A percentile compares a stretch with the other conserved stretches of the same genome.
Evolutionary conservation across 2,329 filamentous ascomycete genomes (phyloP).

Genomic region (Conoideocrella luteorostrata): DNA sequence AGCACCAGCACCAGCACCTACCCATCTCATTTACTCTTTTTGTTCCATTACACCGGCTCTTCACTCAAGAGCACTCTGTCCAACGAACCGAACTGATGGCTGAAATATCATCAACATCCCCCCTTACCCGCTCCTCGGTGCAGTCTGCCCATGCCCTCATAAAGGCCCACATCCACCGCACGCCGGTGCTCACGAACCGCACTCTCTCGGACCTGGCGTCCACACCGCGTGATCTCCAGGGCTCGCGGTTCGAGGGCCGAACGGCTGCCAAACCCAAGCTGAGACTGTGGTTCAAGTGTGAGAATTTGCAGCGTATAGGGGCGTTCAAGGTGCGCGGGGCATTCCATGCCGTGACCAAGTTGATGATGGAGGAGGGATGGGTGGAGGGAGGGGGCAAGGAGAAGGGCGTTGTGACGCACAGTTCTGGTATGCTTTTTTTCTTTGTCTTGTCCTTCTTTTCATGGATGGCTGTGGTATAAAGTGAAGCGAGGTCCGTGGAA

Average conservation of each 20-base stretch:
- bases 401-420: constrained; percentile 82
- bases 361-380: constrained; percentile 57
- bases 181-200: constrained; percentile 73
- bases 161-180: constrained; percentile 69
- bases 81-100: too few species aligned
- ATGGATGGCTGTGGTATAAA: too few species aligned
- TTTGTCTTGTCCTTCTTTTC: neutral
- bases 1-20: too few species aligned
- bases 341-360: constrained; percentile 72
- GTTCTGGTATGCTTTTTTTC: constrained; percentile 58
- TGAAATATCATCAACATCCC: constrained; percentile 39
- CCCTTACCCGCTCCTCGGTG: constrained; percentile 68
- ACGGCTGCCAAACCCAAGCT: constrained; percentile 58
- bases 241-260: constrained; percentile 50
- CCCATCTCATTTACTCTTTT: too few species aligned
- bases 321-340: constrained; percentile 91
- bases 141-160: constrained; percentile 67
- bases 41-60: too few species aligned
- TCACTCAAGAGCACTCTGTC: too few species aligned
- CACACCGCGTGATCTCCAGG: constrained; percentile 54
- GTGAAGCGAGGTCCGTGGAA: neutral
- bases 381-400: constrained; percentile 51
- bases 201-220: constrained; percentile 73
- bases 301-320: constrained; percentile 84
- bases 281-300: constrained; percentile 87